Conservation (phyloP, 768 basidiomycete species). For the Tulasnella sp. region DNA sequence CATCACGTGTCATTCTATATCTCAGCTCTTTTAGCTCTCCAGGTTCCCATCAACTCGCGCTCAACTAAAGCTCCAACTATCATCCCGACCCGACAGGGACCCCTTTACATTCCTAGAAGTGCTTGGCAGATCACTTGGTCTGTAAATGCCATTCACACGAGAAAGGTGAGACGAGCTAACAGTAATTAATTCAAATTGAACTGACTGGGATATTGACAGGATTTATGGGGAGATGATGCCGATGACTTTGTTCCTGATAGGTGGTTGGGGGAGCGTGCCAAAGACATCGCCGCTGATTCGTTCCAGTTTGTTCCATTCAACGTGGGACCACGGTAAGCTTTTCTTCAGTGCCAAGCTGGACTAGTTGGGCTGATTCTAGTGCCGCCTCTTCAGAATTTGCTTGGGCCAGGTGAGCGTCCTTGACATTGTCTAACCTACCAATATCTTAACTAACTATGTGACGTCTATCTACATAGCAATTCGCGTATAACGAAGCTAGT, state of each 20-base stretch:
- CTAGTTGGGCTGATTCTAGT: not conserved
- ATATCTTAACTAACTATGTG: not conserved
- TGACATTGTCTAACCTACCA: not conserved
- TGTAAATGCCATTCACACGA: slow-evolving; percentile 22
- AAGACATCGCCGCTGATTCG: slow-evolving; percentile 2
- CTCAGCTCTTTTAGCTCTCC: not conserved
- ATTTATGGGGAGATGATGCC: slow-evolving; percentile 29
- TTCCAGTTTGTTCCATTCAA: slow-evolving; percentile 13
- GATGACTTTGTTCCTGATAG: slow-evolving; percentile 27
- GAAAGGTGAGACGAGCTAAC: not conserved
- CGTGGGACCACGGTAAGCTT: slow-evolving; percentile 8
- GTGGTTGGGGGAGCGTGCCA: slow-evolving; percentile 23
- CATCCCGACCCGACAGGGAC: slow-evolving; percentile 8
- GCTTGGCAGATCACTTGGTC: not conserved
- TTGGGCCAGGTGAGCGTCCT: slow-evolving; percentile 1
- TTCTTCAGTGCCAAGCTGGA: too few species aligned
- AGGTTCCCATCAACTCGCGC: slow-evolving; percentile 9
- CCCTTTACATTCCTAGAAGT: slow-evolving; percentile 11
- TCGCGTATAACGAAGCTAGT: slow-evolving; percentile 19
- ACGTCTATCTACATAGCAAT: slow-evolving; percentile 1
- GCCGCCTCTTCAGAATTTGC: not conserved
- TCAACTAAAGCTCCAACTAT: slow-evolving; percentile 13
- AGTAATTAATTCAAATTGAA: too few species aligned
- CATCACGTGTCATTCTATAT: not conserved
- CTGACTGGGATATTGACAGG: too few species aligned